These are phyloP conservation scores for Globisporangium cystogenes DNA, from an alignment of 352 stramenopile genomes.

Conservation along the genomic window DNA sequence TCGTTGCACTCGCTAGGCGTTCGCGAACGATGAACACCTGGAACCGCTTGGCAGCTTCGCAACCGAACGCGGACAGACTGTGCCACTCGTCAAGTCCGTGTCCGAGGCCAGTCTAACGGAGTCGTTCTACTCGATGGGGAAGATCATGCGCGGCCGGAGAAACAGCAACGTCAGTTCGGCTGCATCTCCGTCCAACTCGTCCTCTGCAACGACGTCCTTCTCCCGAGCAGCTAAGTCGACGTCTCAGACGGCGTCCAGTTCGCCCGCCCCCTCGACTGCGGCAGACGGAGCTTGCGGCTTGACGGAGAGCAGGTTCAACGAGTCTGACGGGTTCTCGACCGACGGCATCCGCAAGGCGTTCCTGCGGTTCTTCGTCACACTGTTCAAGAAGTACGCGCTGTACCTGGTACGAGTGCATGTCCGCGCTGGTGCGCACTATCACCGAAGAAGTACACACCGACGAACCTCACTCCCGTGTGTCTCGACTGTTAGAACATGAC, in stretches of 20 bases:
- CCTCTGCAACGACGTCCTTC: slow-evolving; percentile 14
- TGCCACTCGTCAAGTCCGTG: slow-evolving; percentile 53
- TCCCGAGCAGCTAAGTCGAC: slow-evolving; percentile 7
- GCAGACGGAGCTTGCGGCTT: slow-evolving; percentile 38
- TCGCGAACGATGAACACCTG: slow-evolving; percentile 77
- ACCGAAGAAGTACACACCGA: not conserved
- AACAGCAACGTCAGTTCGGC: slow-evolving; percentile 37
- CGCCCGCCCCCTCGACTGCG: not conserved
- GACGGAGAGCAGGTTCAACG: slow-evolving; percentile 62
- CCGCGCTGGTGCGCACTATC: too few relatives aligned
- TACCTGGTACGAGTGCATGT: slow-evolving; percentile 45
- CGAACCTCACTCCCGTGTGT: not conserved
- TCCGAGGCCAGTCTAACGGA: slow-evolving; percentile 50
- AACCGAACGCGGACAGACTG: slow-evolving; percentile 60
- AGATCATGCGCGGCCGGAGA: slow-evolving; percentile 55
- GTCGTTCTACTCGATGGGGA: slow-evolving; percentile 58
- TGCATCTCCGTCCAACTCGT: slow-evolving; percentile 22
- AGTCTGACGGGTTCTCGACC: slow-evolving; percentile 63
- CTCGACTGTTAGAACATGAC: slow-evolving; percentile 20
- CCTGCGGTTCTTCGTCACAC: slow-evolving; percentile 75
- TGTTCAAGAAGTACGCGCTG: slow-evolving; percentile 72
- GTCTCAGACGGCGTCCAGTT: not conserved
- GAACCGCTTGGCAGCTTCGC: slow-evolving; percentile 71
- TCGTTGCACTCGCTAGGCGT: slow-evolving; percentile 31
- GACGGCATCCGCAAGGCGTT: slow-evolving; percentile 66